These are phyloP conservation scores for Shiraia bambusicola DNA, from an alignment of 2,329 filamentous ascomycete genomes.

Conservation along the genomic window DNA sequence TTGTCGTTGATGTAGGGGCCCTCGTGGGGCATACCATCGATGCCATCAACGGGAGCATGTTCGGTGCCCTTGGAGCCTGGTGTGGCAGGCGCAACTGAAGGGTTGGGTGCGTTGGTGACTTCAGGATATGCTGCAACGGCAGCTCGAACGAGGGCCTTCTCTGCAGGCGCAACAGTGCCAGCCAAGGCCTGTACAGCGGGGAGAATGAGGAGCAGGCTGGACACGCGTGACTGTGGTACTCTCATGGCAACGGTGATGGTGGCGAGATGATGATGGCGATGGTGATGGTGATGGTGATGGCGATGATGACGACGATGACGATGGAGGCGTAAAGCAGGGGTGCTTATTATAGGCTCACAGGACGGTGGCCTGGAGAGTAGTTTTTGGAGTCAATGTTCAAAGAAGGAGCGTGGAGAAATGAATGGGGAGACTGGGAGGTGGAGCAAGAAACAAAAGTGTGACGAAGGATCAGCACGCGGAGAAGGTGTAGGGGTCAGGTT, in stretches of 20 bases:
- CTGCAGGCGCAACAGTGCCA: conserved; percentile 45
- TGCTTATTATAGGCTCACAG: conserved; percentile 2
- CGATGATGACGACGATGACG: conserved; percentile 17
- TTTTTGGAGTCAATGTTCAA: not conserved
- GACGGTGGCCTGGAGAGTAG: not conserved
- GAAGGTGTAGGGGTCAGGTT: conserved; percentile 1
- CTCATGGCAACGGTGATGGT: conserved; percentile 54
- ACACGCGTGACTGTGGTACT: conserved; percentile 56
- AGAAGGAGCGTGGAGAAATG: conserved; percentile 15
- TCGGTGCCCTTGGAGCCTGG: conserved; percentile 59
- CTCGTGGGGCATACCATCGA: conserved; percentile 89
- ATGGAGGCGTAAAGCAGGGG: conserved; percentile 14
- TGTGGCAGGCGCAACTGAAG: conserved; percentile 24
- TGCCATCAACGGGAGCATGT: conserved; percentile 86
- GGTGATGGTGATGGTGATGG: conserved; percentile 12
- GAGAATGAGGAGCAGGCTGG: conserved; percentile 54
- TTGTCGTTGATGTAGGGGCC: conserved; percentile 72
- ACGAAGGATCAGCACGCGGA: not conserved
- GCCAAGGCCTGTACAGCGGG: conserved; percentile 62
- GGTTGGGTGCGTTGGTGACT: conserved; percentile 21
- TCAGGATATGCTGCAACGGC: conserved; percentile 27
- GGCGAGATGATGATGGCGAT: conserved; percentile 17
- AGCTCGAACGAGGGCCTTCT: conserved; percentile 34
- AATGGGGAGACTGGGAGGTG: not conserved
- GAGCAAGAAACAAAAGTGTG: not conserved